Evolutionary conservation across 2,329 filamentous ascomycete species (phyloP).

Genomic region (Penicillium sp.): DNA sequence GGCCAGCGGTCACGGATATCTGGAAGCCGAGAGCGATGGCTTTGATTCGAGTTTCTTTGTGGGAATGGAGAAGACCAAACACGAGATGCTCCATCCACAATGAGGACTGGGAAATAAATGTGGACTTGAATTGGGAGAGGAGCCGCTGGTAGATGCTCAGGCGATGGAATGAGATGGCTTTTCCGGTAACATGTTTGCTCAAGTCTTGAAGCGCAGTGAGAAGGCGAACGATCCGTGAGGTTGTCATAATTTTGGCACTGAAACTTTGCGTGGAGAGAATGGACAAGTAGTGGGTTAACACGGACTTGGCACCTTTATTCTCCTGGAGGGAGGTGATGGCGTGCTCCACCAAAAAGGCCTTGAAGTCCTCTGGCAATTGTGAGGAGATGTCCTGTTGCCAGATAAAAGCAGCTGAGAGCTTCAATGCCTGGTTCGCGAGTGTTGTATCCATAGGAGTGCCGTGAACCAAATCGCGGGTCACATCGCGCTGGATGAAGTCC

Average conservation of each 20-base stretch:
- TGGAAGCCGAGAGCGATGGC: conserved; percentile 71
- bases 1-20: conserved; percentile 62
- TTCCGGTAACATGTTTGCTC: conserved; percentile 68
- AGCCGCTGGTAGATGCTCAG: conserved; percentile 74
- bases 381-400: conserved; percentile 66
- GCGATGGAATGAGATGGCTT: conserved; percentile 71
- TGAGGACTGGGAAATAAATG: conserved; percentile 63
- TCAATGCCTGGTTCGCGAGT: conserved; percentile 70
- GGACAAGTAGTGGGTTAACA: conserved; percentile 73
- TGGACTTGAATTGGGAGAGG: conserved; percentile 60
- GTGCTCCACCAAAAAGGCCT: conserved; percentile 72
- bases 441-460: conserved; percentile 56
- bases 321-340: conserved; percentile 69
- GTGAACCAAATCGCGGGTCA: conserved; percentile 56
- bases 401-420: conserved; percentile 69
- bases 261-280: conserved; percentile 78
- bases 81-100: conserved; percentile 82
- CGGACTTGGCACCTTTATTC: conserved; percentile 62
- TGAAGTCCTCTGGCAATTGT: conserved; percentile 70
- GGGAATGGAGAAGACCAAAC: conserved; percentile 69
- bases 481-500: conserved; percentile 78
- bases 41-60: conserved; percentile 68
- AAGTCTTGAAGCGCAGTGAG: conserved; percentile 66
- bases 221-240: conserved; percentile 63
- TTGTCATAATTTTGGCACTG: conserved; percentile 64